Percentiles rank a stretch among this genome's conserved stretches.
Evolutionary conservation across 331 rosid species (phyloP).

Genomic region (Quercus tomentella): DNA sequence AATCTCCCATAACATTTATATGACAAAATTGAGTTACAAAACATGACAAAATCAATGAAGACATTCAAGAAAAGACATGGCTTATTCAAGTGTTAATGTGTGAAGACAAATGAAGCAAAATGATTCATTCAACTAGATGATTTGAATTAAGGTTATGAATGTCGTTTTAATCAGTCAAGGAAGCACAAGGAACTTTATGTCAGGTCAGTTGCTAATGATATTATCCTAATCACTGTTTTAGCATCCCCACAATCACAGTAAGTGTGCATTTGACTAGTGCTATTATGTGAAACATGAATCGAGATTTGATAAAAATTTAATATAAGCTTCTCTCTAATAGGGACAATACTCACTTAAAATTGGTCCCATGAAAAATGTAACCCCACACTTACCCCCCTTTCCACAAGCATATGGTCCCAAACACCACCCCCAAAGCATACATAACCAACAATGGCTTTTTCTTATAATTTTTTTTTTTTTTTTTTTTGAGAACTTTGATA

Average conservation of each 20-base stretch:
- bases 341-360: background rate
- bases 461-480: background rate
- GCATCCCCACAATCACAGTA: background rate
- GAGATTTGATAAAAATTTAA: background rate
- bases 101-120: too few relatives aligned
- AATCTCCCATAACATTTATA: background rate
- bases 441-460: constrained; percentile 12
- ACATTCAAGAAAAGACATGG: background rate
- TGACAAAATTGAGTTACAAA: background rate
- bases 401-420: constrained; percentile 28
- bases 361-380: background rate
- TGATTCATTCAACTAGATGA: background rate
- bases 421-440: background rate
- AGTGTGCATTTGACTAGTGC: background rate
- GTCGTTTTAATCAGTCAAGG: background rate
- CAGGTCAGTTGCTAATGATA: background rate
- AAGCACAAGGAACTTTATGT: background rate
- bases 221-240: background rate
- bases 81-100: background rate
- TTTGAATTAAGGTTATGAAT: background rate
- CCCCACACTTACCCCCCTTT: constrained; percentile 8
- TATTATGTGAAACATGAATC: background rate
- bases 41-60: background rate
- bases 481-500: constrained; percentile 33
- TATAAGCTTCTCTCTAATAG: background rate